Evolutionary conservation across 2,329 filamentous ascomycete genomes (phyloP), one percentile per base, ranked within the genome.

Genomic region (Mycosphaerelloides madeirae): DNA sequence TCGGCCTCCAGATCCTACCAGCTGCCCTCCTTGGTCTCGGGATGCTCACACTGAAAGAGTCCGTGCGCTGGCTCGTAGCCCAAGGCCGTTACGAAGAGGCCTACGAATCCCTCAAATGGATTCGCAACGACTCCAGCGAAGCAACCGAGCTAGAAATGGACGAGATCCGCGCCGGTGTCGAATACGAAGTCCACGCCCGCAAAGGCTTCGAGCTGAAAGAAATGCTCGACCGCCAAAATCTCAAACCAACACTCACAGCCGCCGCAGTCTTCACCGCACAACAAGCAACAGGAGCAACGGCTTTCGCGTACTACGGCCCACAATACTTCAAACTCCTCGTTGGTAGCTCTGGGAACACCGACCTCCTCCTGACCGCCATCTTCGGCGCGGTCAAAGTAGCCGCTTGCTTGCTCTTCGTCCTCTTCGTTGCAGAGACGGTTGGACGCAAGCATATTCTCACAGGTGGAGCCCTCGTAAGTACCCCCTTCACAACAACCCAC

Each of bases 361-460:
- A 68, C 33, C 64, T 78, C 4, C 57, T 78, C 1, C 56, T 79
- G 6, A 77, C 73, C 0, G 75, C 71, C 3, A 72, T 78, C 42
- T 78, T 78, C 50, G 75, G 75, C 11, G 72, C 70, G 2, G 64
- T 78, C 46, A 78, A 78, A 53, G 74, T 78, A 12, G 55, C 66
- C 3, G 71, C 73, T 9, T 78, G 75, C 43, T 62, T 68, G 0
- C 43, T 68, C 14, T 78, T 79, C 41, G 71, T 79, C n/a, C 48
- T 76, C n/a, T 72, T 74, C 46, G 64, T 78, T 31, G 71, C 74
- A 0, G 76, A 78, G 44, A 68, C 62, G 0, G 63, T 79, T 1
- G 68, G 74, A 1, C 73, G 74, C 46, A 38, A 67, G n/a, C 41
- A 50, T 18, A 56, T 64, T 19, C 50, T 68, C 6, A 60, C 61